Base-by-base conservation (phyloP, 768 basidiomycete species). In the Inosperma sp. region DNA sequence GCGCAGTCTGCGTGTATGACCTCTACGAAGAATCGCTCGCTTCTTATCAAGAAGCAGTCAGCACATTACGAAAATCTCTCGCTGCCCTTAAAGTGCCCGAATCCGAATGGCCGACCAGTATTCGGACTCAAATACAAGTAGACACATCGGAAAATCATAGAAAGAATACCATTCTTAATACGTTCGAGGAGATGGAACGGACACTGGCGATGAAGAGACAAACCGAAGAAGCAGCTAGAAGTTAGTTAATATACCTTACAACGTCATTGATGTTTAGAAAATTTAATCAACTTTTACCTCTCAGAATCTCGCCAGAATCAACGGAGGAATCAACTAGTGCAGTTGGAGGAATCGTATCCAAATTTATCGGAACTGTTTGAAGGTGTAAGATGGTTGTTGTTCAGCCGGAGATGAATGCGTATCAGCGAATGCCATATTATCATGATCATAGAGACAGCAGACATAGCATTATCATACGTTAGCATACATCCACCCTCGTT, bases 1-100 rank as follows among this genome's bases (percentile, higher is more conserved):
- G 93, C 61, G 88, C 91, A 0, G 68, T 93, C n/a, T 94, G 93
- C 65, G 86, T 94, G 7, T 89, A 94, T 67, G 90, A 92, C 58
- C 65, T 93, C 21, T 91, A 93, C 67, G 82, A 88, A 53, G 89
- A 92, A 41, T 78, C 84, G 1, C 65, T 89, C 2, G 70, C 72
- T 19, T 72, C 70, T 10, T 92, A 92, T 69, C 75, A 77, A 21
- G 72, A 77, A 10, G 74, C 82, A 4, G 56, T 92, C 0, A 59
- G 60, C 2, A 53, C 69, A 0, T 65, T 93, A 8, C 75, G 78
- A n/a, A 40, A 65, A 5, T 70, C 79, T 3, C 78, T 93, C 10
- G 40, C 60, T 2, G 61, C 67, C 0, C 65, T 73, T 48, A 63
- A 67, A 22, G 72, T 90, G 34, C 79, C 85, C 5, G 68, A 79